Percentiles rank a stretch among this genome's conserved stretches.
Evolutionary conservation across 768 basidiomycete genomes (phyloP).

Genomic region (Mrakia gelida): DNA sequence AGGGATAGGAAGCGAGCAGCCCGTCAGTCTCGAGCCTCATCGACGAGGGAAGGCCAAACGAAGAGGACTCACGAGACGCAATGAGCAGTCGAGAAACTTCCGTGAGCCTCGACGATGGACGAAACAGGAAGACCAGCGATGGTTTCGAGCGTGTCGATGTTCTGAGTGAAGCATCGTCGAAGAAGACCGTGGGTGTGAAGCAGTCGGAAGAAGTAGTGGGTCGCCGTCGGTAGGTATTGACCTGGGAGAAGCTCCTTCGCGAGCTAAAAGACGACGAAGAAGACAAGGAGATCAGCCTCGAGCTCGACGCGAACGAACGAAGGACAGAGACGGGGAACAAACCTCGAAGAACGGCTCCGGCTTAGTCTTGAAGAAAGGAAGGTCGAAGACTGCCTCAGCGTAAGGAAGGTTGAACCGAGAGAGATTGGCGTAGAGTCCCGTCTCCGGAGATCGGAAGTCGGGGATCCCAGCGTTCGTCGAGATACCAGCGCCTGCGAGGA

Average conservation of each 20-base stretch:
- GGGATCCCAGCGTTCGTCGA: conserved; percentile 54
- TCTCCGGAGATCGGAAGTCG: conserved; percentile 74
- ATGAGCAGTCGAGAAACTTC: conserved; percentile 80
- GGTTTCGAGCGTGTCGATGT: conserved; percentile 62
- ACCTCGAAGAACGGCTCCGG: conserved; percentile 58
- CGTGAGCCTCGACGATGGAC: conserved; percentile 90
- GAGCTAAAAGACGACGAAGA: conserved; percentile 67
- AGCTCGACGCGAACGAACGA: too few species aligned
- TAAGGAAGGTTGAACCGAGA: conserved; percentile 56
- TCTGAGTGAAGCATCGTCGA: conserved; percentile 47
- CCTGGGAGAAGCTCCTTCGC: conserved; percentile 89
- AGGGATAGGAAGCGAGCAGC: not conserved
- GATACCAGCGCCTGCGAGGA: conserved; percentile 32
- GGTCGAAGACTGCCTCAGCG: conserved; percentile 64
- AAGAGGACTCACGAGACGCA: conserved; percentile 53
- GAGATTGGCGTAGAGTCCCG: conserved; percentile 50
- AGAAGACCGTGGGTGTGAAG: conserved; percentile 65
- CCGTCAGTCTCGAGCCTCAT: not conserved
- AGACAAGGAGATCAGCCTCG: conserved; percentile 23
- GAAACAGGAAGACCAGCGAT: conserved; percentile 68
- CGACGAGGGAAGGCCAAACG: not conserved
- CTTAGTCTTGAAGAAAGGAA: conserved; percentile 73
- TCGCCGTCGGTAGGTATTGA: conserved; percentile 69
- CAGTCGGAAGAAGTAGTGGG: conserved; percentile 85
- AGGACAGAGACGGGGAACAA: not conserved